These are phyloP conservation scores for Dictyostelium brefeldianum DNA, from an alignment of 78 protist genomes.

Conservation along the genomic window DNA sequence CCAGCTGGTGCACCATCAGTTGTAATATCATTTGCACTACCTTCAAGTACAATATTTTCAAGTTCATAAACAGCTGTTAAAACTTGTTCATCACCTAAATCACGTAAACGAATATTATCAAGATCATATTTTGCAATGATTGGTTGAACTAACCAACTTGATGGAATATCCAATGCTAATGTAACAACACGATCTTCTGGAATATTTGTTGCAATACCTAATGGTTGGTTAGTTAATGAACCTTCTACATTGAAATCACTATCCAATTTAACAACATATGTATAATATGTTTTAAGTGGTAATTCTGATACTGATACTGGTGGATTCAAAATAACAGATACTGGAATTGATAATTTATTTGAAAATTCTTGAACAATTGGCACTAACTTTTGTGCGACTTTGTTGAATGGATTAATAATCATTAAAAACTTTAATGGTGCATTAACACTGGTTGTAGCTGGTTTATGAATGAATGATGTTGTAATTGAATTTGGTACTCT, in stretches of 20 bases:
- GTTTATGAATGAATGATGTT: constrained; percentile 29
- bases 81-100: constrained; percentile 58
- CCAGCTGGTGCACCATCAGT: constrained; percentile 44
- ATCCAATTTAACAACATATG: constrained; percentile 34
- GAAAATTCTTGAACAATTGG: constrained; percentile 62
- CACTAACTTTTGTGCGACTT: constrained; percentile 53
- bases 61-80: constrained; percentile 60
- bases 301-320: constrained; percentile 40
- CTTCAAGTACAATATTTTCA: constrained; percentile 73
- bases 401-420: constrained; percentile 77
- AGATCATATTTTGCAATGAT: constrained; percentile 78
- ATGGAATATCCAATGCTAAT: constrained; percentile 78
- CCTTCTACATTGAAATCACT: constrained; percentile 26
- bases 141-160: constrained; percentile 72
- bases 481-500: constrained; percentile 2
- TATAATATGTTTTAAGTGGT: constrained; percentile 69
- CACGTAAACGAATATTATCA: constrained; percentile 79
- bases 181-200: constrained; percentile 76
- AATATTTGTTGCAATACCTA: constrained; percentile 28
- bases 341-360: constrained; percentile 17
- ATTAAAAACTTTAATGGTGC: constrained; percentile 4
- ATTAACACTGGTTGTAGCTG: neutral
- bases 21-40: constrained; percentile 22
- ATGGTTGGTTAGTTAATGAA: neutral
- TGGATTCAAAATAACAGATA: constrained; percentile 52